phyloP scores from a whole-genome alignment of 495 filamentous ascomycete species.

The Penicillium robsamsonii region DNA sequence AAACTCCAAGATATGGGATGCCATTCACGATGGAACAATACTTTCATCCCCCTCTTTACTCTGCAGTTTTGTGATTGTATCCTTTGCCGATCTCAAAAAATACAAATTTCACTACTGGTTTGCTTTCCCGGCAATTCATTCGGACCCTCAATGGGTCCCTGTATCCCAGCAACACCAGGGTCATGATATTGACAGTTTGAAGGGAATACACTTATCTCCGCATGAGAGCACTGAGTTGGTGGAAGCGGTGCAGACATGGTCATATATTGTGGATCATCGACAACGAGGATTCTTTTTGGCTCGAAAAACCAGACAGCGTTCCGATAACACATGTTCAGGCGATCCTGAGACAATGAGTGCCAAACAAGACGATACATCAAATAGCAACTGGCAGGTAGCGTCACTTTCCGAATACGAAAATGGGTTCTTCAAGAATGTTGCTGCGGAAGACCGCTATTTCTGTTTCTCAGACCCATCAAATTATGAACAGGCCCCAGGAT shows the following conservation, averaged over 20 bases:
- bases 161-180: constrained; percentile 8
- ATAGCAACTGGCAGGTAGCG: constrained; percentile 64
- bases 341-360: background rate
- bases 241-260: constrained; percentile 82
- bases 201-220: constrained; percentile 49
- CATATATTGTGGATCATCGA: constrained; percentile 68
- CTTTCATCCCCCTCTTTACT: constrained; percentile 90
- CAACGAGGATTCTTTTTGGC: constrained; percentile 95
- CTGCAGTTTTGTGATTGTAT: constrained; percentile 80
- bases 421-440: constrained; percentile 76
- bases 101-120: constrained; percentile 96
- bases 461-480: constrained; percentile 91
- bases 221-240: constrained; percentile 71
- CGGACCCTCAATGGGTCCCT: constrained; percentile 74
- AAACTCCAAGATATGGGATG: constrained; percentile 80
- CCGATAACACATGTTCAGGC: background rate
- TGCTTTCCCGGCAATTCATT: constrained; percentile 88
- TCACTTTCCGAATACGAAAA: constrained; percentile 74
- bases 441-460: constrained; percentile 70
- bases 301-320: constrained; percentile 55
- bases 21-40: constrained; percentile 91
- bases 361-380: background rate
- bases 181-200: constrained; percentile 21
- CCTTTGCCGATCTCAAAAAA: constrained; percentile 95
- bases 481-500: constrained; percentile 79